Conservation (phyloP, 441 rosid species). For the Brassica balearica region DNA sequence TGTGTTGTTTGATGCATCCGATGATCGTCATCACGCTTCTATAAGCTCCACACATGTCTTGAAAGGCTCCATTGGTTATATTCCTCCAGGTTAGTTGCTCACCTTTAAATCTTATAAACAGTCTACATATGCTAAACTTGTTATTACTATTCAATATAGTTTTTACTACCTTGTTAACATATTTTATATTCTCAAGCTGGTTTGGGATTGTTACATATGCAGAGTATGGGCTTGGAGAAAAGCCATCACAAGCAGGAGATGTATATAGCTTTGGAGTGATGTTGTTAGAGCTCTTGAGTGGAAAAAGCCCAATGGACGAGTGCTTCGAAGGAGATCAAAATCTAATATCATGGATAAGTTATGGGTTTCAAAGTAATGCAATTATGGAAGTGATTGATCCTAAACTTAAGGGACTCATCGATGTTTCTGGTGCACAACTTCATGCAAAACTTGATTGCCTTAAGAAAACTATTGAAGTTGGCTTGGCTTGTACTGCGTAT, state of each 20-base stretch:
- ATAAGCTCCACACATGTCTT: constrained; percentile 49
- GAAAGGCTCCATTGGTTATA: constrained; percentile 63
- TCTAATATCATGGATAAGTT: constrained; percentile 50
- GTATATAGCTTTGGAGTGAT: constrained; percentile 60
- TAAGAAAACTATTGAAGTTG: constrained; percentile 48
- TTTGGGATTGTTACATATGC: constrained; percentile 25
- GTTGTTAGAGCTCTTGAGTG: constrained; percentile 56
- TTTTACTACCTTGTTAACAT: not conserved
- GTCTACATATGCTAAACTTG: not conserved
- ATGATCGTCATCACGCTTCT: constrained; percentile 37
- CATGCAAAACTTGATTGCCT: constrained; percentile 40
- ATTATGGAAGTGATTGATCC: constrained; percentile 44
- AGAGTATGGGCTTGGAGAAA: constrained; percentile 61
- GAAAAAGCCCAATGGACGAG: constrained; percentile 54
- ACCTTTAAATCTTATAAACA: not conserved
- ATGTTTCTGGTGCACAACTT: constrained; percentile 11
- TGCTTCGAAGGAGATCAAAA: constrained; percentile 43
- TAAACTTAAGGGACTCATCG: constrained; percentile 42
- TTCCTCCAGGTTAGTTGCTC: constrained; percentile 57
- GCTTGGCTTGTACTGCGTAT: constrained; percentile 46
- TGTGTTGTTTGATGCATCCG: constrained; percentile 38
- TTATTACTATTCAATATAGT: not conserved
- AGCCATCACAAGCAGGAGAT: constrained; percentile 58
- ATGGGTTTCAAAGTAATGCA: constrained; percentile 33
- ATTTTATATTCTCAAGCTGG: constrained; percentile 1